Base-by-base conservation (phyloP, 441 rosid species). In the Populus hybrid region DNA sequence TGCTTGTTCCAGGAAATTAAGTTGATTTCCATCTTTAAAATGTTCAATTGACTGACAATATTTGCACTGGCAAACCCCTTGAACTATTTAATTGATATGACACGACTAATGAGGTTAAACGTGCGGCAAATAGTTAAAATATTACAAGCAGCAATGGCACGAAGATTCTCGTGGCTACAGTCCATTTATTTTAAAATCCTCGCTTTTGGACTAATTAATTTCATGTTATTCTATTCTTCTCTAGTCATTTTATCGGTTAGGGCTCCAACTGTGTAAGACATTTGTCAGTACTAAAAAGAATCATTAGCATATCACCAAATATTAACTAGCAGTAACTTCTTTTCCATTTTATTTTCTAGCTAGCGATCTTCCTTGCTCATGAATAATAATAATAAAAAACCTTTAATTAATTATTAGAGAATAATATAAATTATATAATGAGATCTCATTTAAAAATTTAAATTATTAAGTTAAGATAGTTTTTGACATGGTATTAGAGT, bases 1-100 rank as follows among this genome's bases (percentile, higher is more conserved):
- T 64, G 70, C 57, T 74, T 74, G 61, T 75, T 66, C 78, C 21
- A n/a, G 75, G 74, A 46, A 30, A 30, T 30, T 30, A 30, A 71
- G 35, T 16, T 3, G 36, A 61, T 71, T 50, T 50, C 59, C n/a
- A 50, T 50, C 59, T 5, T 50, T 53, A 53, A 18, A 53, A 53
- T 6, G 61, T 2, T 30, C 30, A 1, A 28, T 28, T 28, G 30
- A 28, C 30, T 28, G 30, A 1, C 30, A 28, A 34, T 14, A 20
- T 10, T 40, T 10, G 0, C 50, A 42, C 4, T 53, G 21, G 3
- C 61, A 53, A 16, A 53, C 61, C 61, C n/a, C n/a, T 16, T 5
- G n/a, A 53, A 5, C 61, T 53, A 5, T 14, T 16, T 16, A 5
- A 53, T 53, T 18, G 61, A 53, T 14, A 16, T 53, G 61, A 53